A percentile compares a stretch with the other conserved stretches of the same genome.
Conservation (phyloP, 1,284 basidiomycete genomes). For the Stereum hirsutum region DNA sequence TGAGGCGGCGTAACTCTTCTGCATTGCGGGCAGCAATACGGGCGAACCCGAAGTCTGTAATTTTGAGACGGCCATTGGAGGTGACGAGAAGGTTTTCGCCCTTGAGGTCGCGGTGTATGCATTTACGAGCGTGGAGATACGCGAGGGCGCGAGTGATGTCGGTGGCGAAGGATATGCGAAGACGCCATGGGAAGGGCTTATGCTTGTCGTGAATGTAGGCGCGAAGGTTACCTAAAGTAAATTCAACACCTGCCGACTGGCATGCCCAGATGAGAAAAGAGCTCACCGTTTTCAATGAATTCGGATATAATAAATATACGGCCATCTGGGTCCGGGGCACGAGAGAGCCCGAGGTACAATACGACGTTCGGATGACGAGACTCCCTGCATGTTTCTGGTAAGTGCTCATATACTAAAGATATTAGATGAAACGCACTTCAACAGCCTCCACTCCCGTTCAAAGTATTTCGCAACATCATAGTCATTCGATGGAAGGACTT, state of each 20-base stretch:
- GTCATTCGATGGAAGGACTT: conserved; percentile 81
- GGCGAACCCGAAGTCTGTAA: conserved; percentile 95
- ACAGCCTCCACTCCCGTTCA: conserved; percentile 93
- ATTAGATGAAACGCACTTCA: conserved; percentile 54
- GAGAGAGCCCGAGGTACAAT: conserved; percentile 88
- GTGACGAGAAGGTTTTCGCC: conserved; percentile 96
- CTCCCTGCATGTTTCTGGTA: conserved; percentile 35
- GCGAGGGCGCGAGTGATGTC: conserved; percentile 93
- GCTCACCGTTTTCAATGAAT: conserved; percentile 71
- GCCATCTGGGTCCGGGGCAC: conserved; percentile 74
- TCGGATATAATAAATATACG: conserved; percentile 88
- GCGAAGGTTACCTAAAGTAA: conserved; percentile 70
- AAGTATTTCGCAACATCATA: conserved; percentile 98
- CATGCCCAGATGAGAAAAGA: conserved; percentile 12
- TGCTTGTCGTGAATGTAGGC: conserved; percentile 75
- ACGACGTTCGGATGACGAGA: conserved; percentile 90
- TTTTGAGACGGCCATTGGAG: conserved; percentile 87
- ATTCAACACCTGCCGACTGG: conserved; percentile 12
- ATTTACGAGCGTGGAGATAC: conserved; percentile 91
- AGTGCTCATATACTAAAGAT: no score
- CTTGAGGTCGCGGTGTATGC: conserved; percentile 86
- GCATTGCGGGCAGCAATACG: conserved; percentile 87
- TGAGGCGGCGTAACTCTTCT: conserved; percentile 86
- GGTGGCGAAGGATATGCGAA: conserved; percentile 88
- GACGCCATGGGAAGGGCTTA: conserved; percentile 81